Percentiles rank a stretch among this genome's conserved stretches.
phyloP scores from a whole-genome alignment of 495 filamentous ascomycete species.

The Penicillium coffeae region DNA sequence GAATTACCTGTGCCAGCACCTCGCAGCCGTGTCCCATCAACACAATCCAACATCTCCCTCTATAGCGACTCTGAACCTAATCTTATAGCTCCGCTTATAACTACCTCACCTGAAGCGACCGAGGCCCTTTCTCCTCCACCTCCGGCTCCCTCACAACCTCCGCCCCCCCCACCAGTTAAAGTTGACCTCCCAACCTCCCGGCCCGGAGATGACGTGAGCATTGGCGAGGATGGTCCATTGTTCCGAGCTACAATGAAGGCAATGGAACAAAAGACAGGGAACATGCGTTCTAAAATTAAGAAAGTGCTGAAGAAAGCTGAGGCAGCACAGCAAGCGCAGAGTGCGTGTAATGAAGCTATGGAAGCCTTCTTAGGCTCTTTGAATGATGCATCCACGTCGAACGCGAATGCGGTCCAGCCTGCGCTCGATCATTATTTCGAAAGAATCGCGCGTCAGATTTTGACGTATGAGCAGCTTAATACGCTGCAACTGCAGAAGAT shows the following conservation, averaged over 20 bases:
- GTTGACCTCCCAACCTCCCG: conserved; percentile 84
- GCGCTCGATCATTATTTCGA: conserved; percentile 98
- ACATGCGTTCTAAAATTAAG: conserved; percentile 89
- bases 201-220: conserved; percentile 81
- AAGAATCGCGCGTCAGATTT: conserved; percentile 88
- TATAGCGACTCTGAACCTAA: conserved; percentile 59
- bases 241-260: conserved; percentile 98
- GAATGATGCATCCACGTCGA: conserved; percentile 81
- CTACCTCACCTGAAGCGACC: conserved; percentile 54
- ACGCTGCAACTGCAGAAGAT: conserved; percentile 79
- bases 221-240: conserved; percentile 86
- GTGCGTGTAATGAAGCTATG: conserved; percentile 79
- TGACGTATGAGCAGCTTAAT: conserved; percentile 81
- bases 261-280: conserved; percentile 94
- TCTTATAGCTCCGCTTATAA: conserved; percentile 54
- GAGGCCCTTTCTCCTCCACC: conserved; percentile 45
- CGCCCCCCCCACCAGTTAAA: conserved; percentile 59
- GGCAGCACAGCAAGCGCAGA: conserved; percentile 74
- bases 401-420: conserved; percentile 91
- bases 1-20: conserved; percentile 63
- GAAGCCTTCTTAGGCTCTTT: conserved; percentile 80
- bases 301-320: conserved; percentile 91
- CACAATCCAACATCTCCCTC: conserved; percentile 75
- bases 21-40: conserved; percentile 74
- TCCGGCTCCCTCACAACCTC: conserved; percentile 33